Conservation (phyloP, 345 rosid genomes). For the Eucalyptus leucophloia region DNA sequence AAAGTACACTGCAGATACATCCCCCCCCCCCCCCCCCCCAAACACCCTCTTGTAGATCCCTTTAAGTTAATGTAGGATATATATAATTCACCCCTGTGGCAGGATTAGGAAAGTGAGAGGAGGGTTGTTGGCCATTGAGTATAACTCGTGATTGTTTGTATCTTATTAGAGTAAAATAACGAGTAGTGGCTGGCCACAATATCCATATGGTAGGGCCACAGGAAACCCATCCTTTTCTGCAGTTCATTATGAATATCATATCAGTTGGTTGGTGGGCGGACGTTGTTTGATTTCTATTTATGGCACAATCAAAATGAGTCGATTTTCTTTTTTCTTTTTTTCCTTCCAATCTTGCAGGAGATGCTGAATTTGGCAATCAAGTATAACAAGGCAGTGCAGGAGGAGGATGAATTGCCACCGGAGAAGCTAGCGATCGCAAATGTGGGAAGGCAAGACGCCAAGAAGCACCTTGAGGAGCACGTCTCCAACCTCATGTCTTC, state of each 20-base stretch:
- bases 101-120: not conserved
- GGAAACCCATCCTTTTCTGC: not conserved
- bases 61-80: not conserved
- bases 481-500: slow-evolving; percentile 97
- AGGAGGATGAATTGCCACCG: slow-evolving; percentile 90
- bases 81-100: not conserved
- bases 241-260: not conserved
- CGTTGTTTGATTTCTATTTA: not conserved
- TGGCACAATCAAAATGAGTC: not conserved
- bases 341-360: slow-evolving; percentile 40
- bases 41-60: not conserved
- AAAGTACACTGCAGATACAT: not conserved
- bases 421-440: slow-evolving; percentile 92
- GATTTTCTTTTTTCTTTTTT: not conserved
- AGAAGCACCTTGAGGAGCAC: slow-evolving; percentile 96
- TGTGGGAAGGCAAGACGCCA: slow-evolving; percentile 97
- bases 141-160: not conserved
- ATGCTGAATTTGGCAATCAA: slow-evolving; percentile 75
- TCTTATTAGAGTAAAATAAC: not conserved
- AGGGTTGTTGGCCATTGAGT: not conserved
- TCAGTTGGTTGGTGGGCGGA: not conserved
- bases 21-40: rapidly evolving
- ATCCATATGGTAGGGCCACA: not conserved
- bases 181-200: not conserved
- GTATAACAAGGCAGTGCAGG: slow-evolving; percentile 96